Base-by-base conservation (phyloP, 1,284 basidiomycete genomes). In the Heterobasidion annosum region DNA sequence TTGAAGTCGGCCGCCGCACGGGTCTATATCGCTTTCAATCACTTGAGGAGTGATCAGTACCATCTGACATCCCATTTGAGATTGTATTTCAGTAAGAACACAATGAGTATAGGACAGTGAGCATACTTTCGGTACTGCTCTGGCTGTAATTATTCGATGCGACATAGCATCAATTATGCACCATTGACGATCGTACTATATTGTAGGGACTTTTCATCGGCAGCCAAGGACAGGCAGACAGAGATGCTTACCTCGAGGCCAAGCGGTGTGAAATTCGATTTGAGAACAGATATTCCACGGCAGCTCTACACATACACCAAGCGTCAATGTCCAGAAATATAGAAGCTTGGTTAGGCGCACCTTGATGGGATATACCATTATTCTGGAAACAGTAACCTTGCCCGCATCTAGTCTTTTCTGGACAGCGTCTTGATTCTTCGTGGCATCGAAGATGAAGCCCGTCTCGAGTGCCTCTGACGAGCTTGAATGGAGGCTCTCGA, bases 151-250 rank as follows among this genome's bases (percentile, higher is more conserved):
- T 18, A 85, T 73, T 5, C 65, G 65, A 50, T 78, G 70, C 3
- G 73, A 78, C 5, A 69, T 65, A 7, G 74, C 74, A 59, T 85
- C 83, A 45, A 87, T 73, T 59, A 89, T 75, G 56, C 78, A 82
- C 78, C 85, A 88, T 65, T 72, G 75, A 58, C 87, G 75, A 63
- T 90, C 87, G 62, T 83, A 72, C 85, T 88, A 6, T 8, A 50
- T 2, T 34, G 52, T 19, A 46, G 15, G 15, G 16, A 46, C 7
- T 8, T 5, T 34, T 12, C 32, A 53, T 33, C 1, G 19, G n/a
- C 10, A 16, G 1, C 15, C 19, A 4, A 33, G 12, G 7, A 25
- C 8, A 34, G 9, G 3, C 33, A 35, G 33, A 43, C 34, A 4
- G 51, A 34, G 49, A 50, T 54, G 64, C 68, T 54, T 56, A 87